These are phyloP conservation scores for Elaeagnus macrophylla DNA, from an alignment of 306 rosid genomes.

Conservation along the genomic window DNA sequence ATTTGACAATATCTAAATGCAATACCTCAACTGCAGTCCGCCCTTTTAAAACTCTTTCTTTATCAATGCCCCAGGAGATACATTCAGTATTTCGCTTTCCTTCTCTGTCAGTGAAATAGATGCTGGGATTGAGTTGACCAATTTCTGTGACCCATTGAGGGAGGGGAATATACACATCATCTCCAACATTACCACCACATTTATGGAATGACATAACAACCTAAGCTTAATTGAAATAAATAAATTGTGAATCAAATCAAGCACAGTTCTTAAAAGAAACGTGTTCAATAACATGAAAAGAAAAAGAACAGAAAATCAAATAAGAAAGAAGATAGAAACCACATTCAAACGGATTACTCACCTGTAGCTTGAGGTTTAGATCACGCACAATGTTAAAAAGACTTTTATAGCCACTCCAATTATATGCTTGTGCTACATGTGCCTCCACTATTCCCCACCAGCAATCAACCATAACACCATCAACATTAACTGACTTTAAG, in stretches of 20 bases:
- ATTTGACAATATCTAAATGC: slow-evolving; percentile 2
- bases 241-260: background rate
- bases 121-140: slow-evolving; percentile 65
- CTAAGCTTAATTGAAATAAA: slow-evolving; percentile 19
- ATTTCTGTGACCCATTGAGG: slow-evolving; percentile 85
- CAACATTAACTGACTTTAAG: slow-evolving; percentile 62
- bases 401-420: slow-evolving; percentile 70
- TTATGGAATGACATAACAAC: slow-evolving; percentile 79
- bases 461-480: slow-evolving; percentile 80
- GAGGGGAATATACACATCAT: slow-evolving; percentile 74
- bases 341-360: slow-evolving; percentile 20
- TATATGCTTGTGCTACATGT: slow-evolving; percentile 60
- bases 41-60: slow-evolving; percentile 69
- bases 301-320: background rate
- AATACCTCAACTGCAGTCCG: slow-evolving; percentile 79
- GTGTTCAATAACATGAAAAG: background rate
- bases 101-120: slow-evolving; percentile 67
- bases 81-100: slow-evolving; percentile 67
- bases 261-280: background rate
- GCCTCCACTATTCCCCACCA: slow-evolving; percentile 96
- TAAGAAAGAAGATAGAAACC: background rate
- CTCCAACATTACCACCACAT: slow-evolving; percentile 85
- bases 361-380: slow-evolving; percentile 71
- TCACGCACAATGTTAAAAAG: slow-evolving; percentile 75
- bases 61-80: slow-evolving; percentile 79